Conservation (phyloP, 148 eudicot species). For the Chenopodium formosanum region DNA sequence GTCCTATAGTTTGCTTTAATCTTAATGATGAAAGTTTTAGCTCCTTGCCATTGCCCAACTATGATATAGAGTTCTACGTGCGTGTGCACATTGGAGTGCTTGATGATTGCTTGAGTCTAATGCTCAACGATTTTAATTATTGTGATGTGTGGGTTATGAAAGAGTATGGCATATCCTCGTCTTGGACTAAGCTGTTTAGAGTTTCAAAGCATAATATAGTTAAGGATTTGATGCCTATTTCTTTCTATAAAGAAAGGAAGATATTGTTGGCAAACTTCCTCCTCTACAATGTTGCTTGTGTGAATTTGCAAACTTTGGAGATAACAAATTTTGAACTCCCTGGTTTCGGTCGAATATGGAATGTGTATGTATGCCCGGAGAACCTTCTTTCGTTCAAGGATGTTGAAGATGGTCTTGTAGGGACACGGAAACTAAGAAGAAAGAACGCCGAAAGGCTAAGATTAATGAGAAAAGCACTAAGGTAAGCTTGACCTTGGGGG, state of each 20-base stretch:
- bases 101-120: constrained; percentile 13
- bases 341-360: not conserved
- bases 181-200: constrained; percentile 12
- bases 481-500: too few relatives aligned
- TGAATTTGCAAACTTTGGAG: constrained; percentile 14
- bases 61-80: not conserved
- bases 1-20: constrained; percentile 5
- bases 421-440: too few relatives aligned
- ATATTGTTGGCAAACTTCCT: not conserved
- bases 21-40: constrained; percentile 1
- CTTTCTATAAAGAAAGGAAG: not conserved
- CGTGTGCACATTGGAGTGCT: not conserved
- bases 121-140: not conserved
- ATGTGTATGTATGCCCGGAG: constrained; percentile 4
- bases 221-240: not conserved
- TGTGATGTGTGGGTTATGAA: constrained; percentile 10
- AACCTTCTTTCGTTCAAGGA: constrained; percentile 8
- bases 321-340: not conserved
- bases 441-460: too few relatives aligned
- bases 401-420: not conserved
- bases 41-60: not conserved
- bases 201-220: not conserved
- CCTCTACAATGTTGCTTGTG: not conserved
- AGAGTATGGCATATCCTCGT: constrained; percentile 10
- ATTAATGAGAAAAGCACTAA: too few relatives aligned